These are phyloP conservation scores for Pseudoperonospora humuli DNA, from an alignment of 352 stramenopile genomes.

Conservation along the genomic window DNA sequence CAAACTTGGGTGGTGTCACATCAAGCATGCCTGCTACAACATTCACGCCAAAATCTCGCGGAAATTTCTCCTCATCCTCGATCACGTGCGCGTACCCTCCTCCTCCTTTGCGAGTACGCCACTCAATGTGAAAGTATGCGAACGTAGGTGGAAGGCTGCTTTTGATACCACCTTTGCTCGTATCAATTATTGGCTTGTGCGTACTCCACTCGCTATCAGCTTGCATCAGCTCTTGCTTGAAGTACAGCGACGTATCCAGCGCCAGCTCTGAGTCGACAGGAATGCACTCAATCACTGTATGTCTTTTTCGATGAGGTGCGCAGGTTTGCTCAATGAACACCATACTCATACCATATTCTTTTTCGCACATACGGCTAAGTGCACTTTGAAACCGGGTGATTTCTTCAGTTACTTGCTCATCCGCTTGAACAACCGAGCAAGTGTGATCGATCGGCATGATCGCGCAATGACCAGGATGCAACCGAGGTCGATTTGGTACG, in stretches of 20 bases:
- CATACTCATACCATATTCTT: constrained; percentile 46
- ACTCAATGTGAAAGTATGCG: constrained; percentile 83
- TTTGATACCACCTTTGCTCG: constrained; percentile 46
- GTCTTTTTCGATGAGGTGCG: constrained; percentile 44
- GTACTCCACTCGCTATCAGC: constrained; percentile 71
- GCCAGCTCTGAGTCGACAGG: constrained; percentile 55
- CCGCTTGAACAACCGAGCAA: constrained; percentile 42
- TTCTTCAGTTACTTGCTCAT: constrained; percentile 59
- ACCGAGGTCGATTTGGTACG: constrained; percentile 40
- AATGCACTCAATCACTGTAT: constrained; percentile 78
- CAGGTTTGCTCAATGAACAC: constrained; percentile 79
- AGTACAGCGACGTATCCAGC: constrained; percentile 63
- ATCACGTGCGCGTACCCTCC: constrained; percentile 78
- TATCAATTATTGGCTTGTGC: constrained; percentile 80
- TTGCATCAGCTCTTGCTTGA: constrained; percentile 79
- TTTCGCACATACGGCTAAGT: constrained; percentile 45
- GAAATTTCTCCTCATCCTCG: constrained; percentile 69
- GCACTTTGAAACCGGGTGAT: constrained; percentile 59
- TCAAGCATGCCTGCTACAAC: constrained; percentile 73
- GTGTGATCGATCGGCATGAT: constrained; percentile 74
- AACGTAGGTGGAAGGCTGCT: constrained; percentile 67
- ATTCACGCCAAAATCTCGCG: constrained; percentile 67
- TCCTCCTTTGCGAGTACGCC: constrained; percentile 26
- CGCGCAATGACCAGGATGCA: constrained; percentile 61
- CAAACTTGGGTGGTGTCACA: constrained; percentile 56